phyloP scores from a whole-genome alignment of 2,329 filamentous ascomycete genomes.

The Tolypocladium cylindrosporum region DNA sequence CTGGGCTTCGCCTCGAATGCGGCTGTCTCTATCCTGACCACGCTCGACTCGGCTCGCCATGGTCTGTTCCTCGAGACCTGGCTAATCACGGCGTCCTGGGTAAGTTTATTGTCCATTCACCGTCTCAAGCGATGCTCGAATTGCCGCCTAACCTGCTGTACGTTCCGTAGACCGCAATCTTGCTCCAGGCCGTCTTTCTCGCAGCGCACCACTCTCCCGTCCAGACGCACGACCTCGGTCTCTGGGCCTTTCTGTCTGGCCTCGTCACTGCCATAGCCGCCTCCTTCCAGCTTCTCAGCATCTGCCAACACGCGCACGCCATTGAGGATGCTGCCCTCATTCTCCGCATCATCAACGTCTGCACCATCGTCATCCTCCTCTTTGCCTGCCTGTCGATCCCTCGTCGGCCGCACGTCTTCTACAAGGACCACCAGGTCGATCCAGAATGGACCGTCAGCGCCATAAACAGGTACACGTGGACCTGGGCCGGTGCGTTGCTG shows the following conservation, averaged over 20 bases:
- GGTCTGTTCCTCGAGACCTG: slow-evolving; percentile 44
- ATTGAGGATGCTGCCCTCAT: slow-evolving; percentile 31
- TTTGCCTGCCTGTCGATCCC: slow-evolving; percentile 47
- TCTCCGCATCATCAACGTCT: slow-evolving; percentile 35
- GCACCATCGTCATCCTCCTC: slow-evolving; percentile 31
- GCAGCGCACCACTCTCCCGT: slow-evolving; percentile 39
- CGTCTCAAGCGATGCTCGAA: not conserved
- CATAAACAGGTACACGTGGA: slow-evolving; percentile 53
- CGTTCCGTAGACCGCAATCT: slow-evolving; percentile 34
- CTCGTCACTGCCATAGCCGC: slow-evolving; percentile 32
- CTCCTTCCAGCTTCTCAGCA: slow-evolving; percentile 32
- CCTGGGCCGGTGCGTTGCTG: slow-evolving; percentile 51
- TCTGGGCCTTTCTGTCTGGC: slow-evolving; percentile 39
- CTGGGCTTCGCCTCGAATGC: slow-evolving; percentile 46
- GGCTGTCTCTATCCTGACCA: slow-evolving; percentile 43
- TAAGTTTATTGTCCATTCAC: slow-evolving; percentile 28
- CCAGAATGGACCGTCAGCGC: slow-evolving; percentile 50
- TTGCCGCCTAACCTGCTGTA: not conserved
- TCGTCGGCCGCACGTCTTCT: slow-evolving; percentile 57
- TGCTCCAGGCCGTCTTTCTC: slow-evolving; percentile 41
- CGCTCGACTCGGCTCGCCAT: slow-evolving; percentile 24
- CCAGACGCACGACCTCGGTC: slow-evolving; percentile 41
- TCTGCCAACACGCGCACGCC: slow-evolving; percentile 18
- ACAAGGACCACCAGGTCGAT: slow-evolving; percentile 51
- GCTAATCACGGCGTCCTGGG: slow-evolving; percentile 52